Evolutionary conservation across 108 stramenopile species (phyloP), one percentile per base, ranked within the genome.

Genomic region (Cyclotella atomus): DNA sequence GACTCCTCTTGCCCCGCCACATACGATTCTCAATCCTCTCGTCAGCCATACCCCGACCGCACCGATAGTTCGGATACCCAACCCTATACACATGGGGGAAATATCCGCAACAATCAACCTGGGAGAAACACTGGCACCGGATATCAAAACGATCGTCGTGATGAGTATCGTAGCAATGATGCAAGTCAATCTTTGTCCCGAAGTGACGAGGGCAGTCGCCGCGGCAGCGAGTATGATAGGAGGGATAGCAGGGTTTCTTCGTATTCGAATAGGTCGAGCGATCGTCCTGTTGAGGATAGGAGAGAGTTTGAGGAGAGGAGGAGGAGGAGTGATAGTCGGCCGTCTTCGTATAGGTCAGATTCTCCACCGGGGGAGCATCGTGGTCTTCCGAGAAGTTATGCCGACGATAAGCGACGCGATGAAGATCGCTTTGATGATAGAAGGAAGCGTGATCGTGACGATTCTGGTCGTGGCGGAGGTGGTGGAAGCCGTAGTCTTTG

Each of bases 61-160:
- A 14, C 3, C 45, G 19, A 32, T 33, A 65, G 64, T 65, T 65
- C 64, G 29, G 64, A 32, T 47, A 16, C 29, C 44, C 9, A 62
- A 34, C 43, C 61, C 61, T 47, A 36, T 29, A 7, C 44, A 1
- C 17, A 20, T 23, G 64, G 25, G 44, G 45, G 64, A 65, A 29
- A 65, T 65, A 49, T 61, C 60, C 60, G 60, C 60, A 41, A 61
- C 60, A 61, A 61, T 27, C 60, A 61, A 61, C 36, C 60, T 2
- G 34, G 10, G 38, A 36, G 36, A 16, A 19, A 32, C 29, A 34
- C 57, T 59, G 57, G 57, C 32, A 30, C 3, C 2, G 28, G 57
- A 5, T 21, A 21, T n/a, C 50, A 21, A 5, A 52, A 5, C 60
- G n/a, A n/a, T n/a, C n/a, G n/a, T n/a, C n/a, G n/a, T n/a, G n/a